Evolutionary conservation across 305 asterid genomes (phyloP).

Genomic region (Ilex paraguariensis): DNA sequence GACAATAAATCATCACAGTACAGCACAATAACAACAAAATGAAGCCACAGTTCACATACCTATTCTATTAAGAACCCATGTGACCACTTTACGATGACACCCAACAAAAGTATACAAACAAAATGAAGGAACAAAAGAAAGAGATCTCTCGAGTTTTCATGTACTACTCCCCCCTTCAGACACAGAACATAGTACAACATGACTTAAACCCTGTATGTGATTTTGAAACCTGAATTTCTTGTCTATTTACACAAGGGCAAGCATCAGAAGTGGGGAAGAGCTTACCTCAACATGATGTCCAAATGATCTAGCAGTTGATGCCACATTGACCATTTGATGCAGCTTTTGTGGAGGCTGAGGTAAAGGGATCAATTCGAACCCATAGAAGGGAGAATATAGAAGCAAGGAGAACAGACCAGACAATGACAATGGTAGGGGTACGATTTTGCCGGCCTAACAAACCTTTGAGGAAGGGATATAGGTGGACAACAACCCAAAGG

Average conservation of each 20-base stretch:
- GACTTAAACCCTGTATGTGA: not conserved
- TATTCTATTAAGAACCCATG: not conserved
- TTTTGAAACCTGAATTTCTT: not conserved
- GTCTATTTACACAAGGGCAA: conserved; percentile 12
- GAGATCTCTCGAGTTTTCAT: not conserved
- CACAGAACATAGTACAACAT: not conserved
- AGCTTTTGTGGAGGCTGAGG: conserved; percentile 29
- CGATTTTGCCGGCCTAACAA: conserved; percentile 52
- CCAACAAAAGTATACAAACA: not conserved
- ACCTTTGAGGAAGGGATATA: conserved; percentile 67
- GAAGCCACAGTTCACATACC: not conserved
- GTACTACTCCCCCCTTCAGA: not conserved
- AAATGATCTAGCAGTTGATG: conserved; percentile 35
- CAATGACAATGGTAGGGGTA: conserved; percentile 62
- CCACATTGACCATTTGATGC: conserved; percentile 56
- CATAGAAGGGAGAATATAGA: conserved; percentile 63
- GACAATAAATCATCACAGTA: conserved; percentile 6
- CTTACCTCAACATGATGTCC: not conserved
- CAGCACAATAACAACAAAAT: conserved; percentile 7
- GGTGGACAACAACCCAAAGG: conserved; percentile 59
- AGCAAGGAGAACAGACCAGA: conserved; percentile 64
- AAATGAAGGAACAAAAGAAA: conserved; percentile 5
- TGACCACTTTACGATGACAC: too few species aligned
- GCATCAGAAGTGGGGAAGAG: not conserved
- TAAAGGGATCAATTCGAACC: conserved; percentile 62